These are phyloP conservation scores for Melampsora abietis-canadensis DNA, from an alignment of 1,284 basidiomycete species.

Conservation along the genomic window DNA sequence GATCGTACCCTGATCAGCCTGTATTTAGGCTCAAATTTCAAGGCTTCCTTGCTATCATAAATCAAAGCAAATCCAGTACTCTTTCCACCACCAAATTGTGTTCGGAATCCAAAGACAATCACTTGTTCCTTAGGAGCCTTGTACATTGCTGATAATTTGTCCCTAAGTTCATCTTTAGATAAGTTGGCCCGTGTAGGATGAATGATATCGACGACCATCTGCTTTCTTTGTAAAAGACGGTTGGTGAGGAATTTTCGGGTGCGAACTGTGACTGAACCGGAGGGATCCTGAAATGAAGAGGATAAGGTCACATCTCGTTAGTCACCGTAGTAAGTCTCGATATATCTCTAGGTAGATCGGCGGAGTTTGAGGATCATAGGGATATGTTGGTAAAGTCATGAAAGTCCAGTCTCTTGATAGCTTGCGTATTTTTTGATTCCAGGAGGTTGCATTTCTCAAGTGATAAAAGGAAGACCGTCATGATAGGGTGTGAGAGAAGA, in stretches of 20 bases:
- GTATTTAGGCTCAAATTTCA: constrained; percentile 96
- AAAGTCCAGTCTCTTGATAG: background rate
- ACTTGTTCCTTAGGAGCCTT: constrained; percentile 64
- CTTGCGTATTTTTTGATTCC: background rate
- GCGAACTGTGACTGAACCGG: constrained; percentile 91
- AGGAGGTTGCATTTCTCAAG: no score
- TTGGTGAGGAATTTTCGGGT: constrained; percentile 99
- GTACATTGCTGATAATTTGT: constrained; percentile 78
- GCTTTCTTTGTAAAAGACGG: constrained; percentile 84
- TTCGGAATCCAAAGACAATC: constrained; percentile 64
- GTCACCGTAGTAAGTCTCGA: background rate
- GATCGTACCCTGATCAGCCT: constrained; percentile 77
- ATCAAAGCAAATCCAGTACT: constrained; percentile 96
- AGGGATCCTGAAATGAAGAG: constrained; percentile 60
- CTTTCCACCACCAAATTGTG: constrained; percentile 96
- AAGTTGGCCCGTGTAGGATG: constrained; percentile 95
- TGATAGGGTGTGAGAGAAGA: background rate
- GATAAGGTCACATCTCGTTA: background rate
- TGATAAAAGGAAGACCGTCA: background rate
- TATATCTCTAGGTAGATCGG: background rate
- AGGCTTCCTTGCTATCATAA: constrained; percentile 91
- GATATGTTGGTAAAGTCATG: no score
- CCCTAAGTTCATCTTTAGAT: constrained; percentile 84
- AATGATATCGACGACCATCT: constrained; percentile 88
- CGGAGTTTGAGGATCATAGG: no score